These are phyloP conservation scores for Alternaria ethzedia DNA, from an alignment of 2,329 filamentous ascomycete genomes.

Conservation along the genomic window DNA sequence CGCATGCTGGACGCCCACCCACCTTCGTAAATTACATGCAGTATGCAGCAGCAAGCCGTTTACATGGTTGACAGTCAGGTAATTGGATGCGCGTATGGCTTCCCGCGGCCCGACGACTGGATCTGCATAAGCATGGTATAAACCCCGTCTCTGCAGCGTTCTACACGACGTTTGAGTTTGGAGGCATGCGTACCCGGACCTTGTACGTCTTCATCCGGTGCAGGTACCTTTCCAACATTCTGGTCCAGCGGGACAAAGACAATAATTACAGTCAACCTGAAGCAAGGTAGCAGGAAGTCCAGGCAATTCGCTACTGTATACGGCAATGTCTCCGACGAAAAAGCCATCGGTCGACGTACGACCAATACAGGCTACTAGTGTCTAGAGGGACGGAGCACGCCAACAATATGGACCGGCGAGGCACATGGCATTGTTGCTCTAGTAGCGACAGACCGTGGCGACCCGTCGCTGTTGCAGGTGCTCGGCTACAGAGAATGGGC, in stretches of 20 bases:
- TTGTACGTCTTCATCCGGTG: constrained; percentile 45
- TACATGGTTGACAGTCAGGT: constrained; percentile 18
- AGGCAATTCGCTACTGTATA: constrained; percentile 23
- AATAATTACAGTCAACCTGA: constrained; percentile 41
- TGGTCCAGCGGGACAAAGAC: constrained; percentile 33
- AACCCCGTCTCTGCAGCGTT: constrained; percentile 39
- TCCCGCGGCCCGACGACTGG: constrained; percentile 43
- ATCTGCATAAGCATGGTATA: constrained; percentile 47
- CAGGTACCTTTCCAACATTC: constrained; percentile 38
- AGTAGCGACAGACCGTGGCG: constrained; percentile 2
- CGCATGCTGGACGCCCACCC: constrained; percentile 37
- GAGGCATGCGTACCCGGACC: constrained; percentile 39
- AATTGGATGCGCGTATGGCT: constrained; percentile 40
- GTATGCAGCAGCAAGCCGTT: constrained; percentile 37
- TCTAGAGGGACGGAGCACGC: constrained; percentile 17
- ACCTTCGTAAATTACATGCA: constrained; percentile 30
- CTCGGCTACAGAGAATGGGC: constrained; percentile 13
- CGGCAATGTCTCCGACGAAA: constrained; percentile 34
- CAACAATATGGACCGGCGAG: constrained; percentile 18
- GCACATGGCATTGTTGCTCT: constrained; percentile 20
- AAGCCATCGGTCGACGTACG: constrained; percentile 22
- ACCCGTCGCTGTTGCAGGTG: constrained; percentile 14
- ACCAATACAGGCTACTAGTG: constrained; percentile 22
- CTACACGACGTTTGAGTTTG: constrained; percentile 35
- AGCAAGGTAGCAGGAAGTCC: constrained; percentile 23